Evolutionary conservation across 1,284 basidiomycete species (phyloP).

Genomic region (Cutaneotrichosporon cyanovorans): DNA sequence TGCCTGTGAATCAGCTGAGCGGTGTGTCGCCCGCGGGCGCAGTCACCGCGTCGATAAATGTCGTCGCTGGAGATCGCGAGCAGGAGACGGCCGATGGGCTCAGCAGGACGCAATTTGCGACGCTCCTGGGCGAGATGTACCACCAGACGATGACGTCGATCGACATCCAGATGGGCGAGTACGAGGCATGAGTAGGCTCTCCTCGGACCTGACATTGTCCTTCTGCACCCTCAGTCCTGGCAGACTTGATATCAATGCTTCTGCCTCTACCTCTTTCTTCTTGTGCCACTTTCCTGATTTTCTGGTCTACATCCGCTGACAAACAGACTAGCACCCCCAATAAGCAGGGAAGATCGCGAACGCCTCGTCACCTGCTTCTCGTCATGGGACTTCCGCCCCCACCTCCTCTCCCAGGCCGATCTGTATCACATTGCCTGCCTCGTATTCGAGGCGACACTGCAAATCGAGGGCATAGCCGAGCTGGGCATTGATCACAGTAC

Average conservation of each 20-base stretch:
- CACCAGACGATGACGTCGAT: constrained; percentile 65
- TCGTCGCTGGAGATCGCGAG: constrained; percentile 16
- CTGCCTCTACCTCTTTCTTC: too few relatives aligned
- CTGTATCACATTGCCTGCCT: constrained; percentile 70
- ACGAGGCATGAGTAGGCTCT: constrained; percentile 35
- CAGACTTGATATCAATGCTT: too few relatives aligned
- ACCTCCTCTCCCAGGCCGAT: constrained; percentile 68
- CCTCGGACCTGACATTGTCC: too few relatives aligned
- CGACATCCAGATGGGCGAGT: constrained; percentile 49
- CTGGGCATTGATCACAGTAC: constrained; percentile 49
- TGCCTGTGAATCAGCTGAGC: constrained; percentile 3
- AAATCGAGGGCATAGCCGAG: constrained; percentile 62
- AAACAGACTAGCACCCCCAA: constrained; percentile 37
- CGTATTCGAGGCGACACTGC: constrained; percentile 53
- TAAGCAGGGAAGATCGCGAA: constrained; percentile 40
- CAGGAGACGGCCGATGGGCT: constrained; percentile 48
- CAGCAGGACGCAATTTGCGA: constrained; percentile 56
- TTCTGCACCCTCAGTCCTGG: too few relatives aligned
- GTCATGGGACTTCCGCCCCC: constrained; percentile 80
- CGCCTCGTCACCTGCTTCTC: constrained; percentile 58
- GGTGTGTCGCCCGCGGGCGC: constrained; percentile 13
- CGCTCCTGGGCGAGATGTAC: constrained; percentile 72
- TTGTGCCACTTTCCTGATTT: too few relatives aligned
- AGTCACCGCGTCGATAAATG: constrained; percentile 3
- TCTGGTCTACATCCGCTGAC: constrained; percentile 13